Evolutionary conservation across 441 rosid species (phyloP).

Genomic region (Populus hybrid): DNA sequence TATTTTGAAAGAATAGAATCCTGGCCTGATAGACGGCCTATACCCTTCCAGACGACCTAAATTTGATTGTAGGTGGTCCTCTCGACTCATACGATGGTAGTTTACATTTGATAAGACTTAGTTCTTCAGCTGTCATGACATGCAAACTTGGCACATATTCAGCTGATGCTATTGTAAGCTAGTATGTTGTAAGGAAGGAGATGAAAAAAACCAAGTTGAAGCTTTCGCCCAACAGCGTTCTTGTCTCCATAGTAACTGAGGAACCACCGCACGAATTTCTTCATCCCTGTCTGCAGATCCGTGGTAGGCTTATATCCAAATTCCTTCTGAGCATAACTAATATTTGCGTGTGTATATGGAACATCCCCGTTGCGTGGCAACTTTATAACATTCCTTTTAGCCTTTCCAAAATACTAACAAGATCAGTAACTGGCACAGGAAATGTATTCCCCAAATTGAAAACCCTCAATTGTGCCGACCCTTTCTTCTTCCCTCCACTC

Average conservation of each 20-base stretch:
- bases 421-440: slow-evolving; percentile 82
- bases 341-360: slow-evolving; percentile 92
- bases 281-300: slow-evolving; percentile 84
- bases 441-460: slow-evolving; percentile 92
- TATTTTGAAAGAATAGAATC: too few species aligned
- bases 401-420: slow-evolving; percentile 84
- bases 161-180: neutral
- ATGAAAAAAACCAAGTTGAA: too few species aligned
- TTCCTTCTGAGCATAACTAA: slow-evolving; percentile 77
- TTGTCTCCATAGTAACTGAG: slow-evolving; percentile 64
- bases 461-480: slow-evolving; percentile 86
- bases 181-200: too few species aligned
- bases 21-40: too few species aligned
- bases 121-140: neutral
- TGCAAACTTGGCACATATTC: neutral
- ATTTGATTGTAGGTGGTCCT: neutral
- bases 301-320: slow-evolving; percentile 87
- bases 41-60: too few species aligned
- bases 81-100: neutral
- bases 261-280: slow-evolving; percentile 92
- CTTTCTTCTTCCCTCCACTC: slow-evolving; percentile 88
- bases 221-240: slow-evolving; percentile 42
- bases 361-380: slow-evolving; percentile 95
- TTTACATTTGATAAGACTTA: neutral
- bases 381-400: slow-evolving; percentile 72